Base-by-base conservation (phyloP, 2,329 filamentous ascomycete species). In the Fusarium sp. region DNA sequence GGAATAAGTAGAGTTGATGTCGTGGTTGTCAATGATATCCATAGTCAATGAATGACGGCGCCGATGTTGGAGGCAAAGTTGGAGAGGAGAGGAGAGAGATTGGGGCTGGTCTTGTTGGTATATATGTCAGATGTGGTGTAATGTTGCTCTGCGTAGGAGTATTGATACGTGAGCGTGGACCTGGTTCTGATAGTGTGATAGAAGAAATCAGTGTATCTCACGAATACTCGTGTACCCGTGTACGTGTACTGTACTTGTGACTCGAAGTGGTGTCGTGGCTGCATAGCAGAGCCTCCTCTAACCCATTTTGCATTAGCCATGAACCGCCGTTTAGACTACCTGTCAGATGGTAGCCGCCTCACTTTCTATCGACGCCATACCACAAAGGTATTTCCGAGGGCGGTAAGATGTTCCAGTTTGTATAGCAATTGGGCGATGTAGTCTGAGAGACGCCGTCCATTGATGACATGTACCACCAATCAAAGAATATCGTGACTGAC, bases 281-380 rank as follows among this genome's bases (percentile, higher is more conserved):
- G 41, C 54, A 50, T 64, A 40, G 36, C 41, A 61, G 61, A 61
- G 61, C 55, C 55, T 47, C 55, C 49, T 63, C 61, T 64, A 64
- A 61, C 56, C 60, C 41, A 19, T 60, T 64, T 61, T 5, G 55
- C 49, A 24, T 51, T 64, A 65, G 61, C 52, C 50, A 45, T 39
- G 49, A 56, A 50, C 35, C n/a, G 25, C 39, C 46, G 25, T 26
- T 48, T 9, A n/a, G n/a, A n/a, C n/a, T n/a, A 52, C 61, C 61
- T 42, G 39, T 47, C 38, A 47, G 28, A 49, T 39, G 28, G 28
- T 15, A 38, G 22, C 49, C 54, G 55, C 55, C 60, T 64, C 55
- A 56, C 42, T 64, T 49, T 61, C 31, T 32, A 28, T 50, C 24
- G 13, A 50, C 61, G 61, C 61, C 61, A 55, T 35, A 34, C 22